These are phyloP conservation scores for Saturnispora halmiae DNA, from an alignment of 805 yeast genomes.

Conservation along the genomic window DNA sequence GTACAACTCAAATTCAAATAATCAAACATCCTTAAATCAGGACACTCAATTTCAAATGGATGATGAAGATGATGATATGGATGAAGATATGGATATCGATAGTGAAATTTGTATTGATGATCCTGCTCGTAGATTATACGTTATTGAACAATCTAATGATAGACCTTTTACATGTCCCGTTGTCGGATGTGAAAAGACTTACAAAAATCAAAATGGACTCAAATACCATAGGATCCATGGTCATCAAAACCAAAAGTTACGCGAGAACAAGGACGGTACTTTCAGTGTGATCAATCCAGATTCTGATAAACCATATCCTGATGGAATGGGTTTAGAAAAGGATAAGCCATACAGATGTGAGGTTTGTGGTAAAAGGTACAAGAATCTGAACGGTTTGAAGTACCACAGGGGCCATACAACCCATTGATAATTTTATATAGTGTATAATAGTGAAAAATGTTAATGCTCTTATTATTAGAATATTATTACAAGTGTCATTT, in stretches of 20 bases:
- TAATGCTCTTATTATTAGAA: no score
- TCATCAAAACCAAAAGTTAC: slow-evolving; percentile 88
- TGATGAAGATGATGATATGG: slow-evolving; percentile 28
- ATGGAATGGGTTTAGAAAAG: slow-evolving; percentile 90
- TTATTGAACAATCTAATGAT: slow-evolving; percentile 83
- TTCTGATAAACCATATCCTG: slow-evolving; percentile 79
- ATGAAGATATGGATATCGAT: slow-evolving; percentile 23
- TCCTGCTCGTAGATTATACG: slow-evolving; percentile 91
- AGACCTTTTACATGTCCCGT: slow-evolving; percentile 97
- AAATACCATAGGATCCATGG: slow-evolving; percentile 95
- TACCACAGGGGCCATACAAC: slow-evolving; percentile 98
- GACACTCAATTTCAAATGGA: slow-evolving; percentile 30
- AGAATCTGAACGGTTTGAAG: slow-evolving; percentile 90
- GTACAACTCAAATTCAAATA: slow-evolving; percentile 1
- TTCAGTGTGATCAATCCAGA: slow-evolving; percentile 89
- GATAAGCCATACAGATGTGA: slow-evolving; percentile 98
- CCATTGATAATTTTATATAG: slow-evolving; percentile 38
- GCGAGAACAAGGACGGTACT: slow-evolving; percentile 88
- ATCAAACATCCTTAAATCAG: slow-evolving; percentile 5
- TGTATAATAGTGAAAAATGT: neutral
- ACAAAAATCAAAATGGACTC: slow-evolving; percentile 94
- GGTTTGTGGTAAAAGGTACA: slow-evolving; percentile 95
- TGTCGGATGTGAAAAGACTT: slow-evolving; percentile 94
- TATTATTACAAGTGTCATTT: no score
- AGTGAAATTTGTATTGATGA: slow-evolving; percentile 80